Conservation (phyloP, 2,329 filamentous ascomycete species). For the Claviceps sorghi region DNA sequence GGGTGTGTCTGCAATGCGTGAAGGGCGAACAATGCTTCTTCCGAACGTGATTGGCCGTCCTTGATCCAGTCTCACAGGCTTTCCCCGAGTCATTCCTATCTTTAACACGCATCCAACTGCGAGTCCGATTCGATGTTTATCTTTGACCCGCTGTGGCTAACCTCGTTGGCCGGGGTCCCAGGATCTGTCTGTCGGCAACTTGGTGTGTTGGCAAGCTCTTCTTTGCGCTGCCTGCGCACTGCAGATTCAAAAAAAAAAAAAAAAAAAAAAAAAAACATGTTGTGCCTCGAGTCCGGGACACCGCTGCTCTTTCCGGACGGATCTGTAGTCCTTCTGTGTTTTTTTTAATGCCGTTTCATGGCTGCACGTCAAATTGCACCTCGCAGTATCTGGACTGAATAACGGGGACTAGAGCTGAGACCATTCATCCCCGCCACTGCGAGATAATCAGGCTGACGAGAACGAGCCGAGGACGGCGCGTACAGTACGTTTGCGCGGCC, state of each 20-base stretch:
- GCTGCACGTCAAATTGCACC: neutral
- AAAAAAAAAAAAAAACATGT: too few species aligned
- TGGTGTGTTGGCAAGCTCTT: neutral
- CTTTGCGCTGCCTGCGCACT: neutral
- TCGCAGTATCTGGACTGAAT: neutral
- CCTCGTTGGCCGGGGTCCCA: neutral
- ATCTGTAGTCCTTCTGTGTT: neutral
- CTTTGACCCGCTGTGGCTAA: neutral
- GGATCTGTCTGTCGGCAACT: neutral
- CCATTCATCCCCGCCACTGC: neutral
- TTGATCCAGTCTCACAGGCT: neutral
- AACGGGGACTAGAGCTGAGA: neutral
- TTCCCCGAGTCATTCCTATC: conserved; percentile 1
- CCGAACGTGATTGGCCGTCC: neutral
- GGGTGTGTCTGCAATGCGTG: neutral
- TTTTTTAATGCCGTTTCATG: neutral
- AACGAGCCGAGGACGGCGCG: neutral
- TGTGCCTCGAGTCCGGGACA: neutral
- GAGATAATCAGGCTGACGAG: neutral
- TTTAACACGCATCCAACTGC: neutral
- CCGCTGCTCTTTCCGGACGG: neutral
- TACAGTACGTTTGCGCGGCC: too few species aligned
- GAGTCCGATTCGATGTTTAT: neutral
- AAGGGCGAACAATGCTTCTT: neutral
- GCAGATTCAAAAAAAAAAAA: neutral